phyloP scores from a whole-genome alignment of 495 filamentous ascomycete genomes.

The Penicilliopsis zonata region DNA sequence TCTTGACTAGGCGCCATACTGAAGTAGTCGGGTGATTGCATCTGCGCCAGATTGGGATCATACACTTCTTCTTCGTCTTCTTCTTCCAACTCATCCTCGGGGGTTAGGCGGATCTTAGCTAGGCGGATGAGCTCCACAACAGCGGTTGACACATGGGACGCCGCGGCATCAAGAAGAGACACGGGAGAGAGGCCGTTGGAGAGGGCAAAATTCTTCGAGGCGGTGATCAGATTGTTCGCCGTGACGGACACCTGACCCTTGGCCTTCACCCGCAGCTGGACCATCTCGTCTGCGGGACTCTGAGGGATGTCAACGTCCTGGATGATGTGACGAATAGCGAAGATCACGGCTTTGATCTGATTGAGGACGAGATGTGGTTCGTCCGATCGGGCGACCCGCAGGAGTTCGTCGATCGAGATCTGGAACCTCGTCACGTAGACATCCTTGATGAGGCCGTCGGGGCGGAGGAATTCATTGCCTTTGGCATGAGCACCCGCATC shows the following conservation, averaged over 20 bases:
- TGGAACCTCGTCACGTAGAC: conserved; percentile 93
- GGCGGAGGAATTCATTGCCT: conserved; percentile 58
- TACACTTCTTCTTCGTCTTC: conserved; percentile 71
- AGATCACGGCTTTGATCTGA: conserved; percentile 69
- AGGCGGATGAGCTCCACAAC: conserved; percentile 73
- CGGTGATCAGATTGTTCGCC: conserved; percentile 91
- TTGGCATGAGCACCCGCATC: conserved; percentile 51
- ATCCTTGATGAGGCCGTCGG: conserved; percentile 72
- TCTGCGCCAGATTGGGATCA: conserved; percentile 34
- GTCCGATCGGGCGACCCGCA: conserved; percentile 63
- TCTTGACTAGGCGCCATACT: conserved; percentile 32
- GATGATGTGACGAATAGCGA: conserved; percentile 67
- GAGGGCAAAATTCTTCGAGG: conserved; percentile 76
- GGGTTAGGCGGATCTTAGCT: conserved; percentile 73
- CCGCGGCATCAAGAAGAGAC: conserved; percentile 88
- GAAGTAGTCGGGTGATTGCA: conserved; percentile 38
- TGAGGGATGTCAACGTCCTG: conserved; percentile 59
- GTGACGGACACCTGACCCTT: conserved; percentile 75
- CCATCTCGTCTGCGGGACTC: conserved; percentile 19
- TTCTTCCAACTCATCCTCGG: conserved; percentile 60
- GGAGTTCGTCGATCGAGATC: conserved; percentile 82
- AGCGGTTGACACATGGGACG: conserved; percentile 77
- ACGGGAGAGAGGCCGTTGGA: conserved; percentile 82
- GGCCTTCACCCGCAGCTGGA: conserved; percentile 46
- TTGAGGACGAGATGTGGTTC: conserved; percentile 61